phyloP scores from a whole-genome alignment of 2,329 filamentous ascomycete genomes.

The Colletotrichum sp. region DNA sequence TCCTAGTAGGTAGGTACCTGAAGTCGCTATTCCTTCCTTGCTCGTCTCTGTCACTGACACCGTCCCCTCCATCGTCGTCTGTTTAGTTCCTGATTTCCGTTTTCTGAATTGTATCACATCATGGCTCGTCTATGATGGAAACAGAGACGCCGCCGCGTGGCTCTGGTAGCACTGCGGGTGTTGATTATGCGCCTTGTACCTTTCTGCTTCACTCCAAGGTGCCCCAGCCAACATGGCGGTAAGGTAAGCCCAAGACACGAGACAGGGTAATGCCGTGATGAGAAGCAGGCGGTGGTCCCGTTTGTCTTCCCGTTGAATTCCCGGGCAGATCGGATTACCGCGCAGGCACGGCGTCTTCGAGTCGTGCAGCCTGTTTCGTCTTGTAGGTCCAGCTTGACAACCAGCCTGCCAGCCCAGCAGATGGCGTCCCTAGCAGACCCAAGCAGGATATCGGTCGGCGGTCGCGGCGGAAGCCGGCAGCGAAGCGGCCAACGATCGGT shows the following conservation, averaged over 20 bases:
- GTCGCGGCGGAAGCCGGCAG: neutral
- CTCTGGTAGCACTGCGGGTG: neutral
- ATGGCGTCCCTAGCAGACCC: neutral
- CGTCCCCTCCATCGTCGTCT: neutral
- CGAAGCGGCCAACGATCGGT: neutral
- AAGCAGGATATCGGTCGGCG: neutral
- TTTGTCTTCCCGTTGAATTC: neutral
- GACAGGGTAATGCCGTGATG: neutral
- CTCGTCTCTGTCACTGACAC: neutral
- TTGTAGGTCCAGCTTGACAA: neutral
- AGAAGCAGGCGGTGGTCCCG: neutral
- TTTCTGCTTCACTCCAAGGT: neutral
- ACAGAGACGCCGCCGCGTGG: neutral
- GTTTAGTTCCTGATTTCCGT: neutral
- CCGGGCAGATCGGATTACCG: neutral
- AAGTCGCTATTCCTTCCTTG: neutral
- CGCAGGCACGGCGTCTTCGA: neutral
- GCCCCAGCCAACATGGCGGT: neutral
- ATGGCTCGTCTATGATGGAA: neutral
- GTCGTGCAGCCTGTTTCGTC: conserved; percentile 5
- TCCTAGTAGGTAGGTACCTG: neutral
- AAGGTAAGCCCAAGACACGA: neutral
- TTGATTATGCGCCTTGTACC: neutral
- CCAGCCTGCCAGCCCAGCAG: neutral
- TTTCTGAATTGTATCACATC: neutral